These are phyloP conservation scores for Pezicula carpinea DNA, from an alignment of 2,329 filamentous ascomycete genomes.

Conservation along the genomic window DNA sequence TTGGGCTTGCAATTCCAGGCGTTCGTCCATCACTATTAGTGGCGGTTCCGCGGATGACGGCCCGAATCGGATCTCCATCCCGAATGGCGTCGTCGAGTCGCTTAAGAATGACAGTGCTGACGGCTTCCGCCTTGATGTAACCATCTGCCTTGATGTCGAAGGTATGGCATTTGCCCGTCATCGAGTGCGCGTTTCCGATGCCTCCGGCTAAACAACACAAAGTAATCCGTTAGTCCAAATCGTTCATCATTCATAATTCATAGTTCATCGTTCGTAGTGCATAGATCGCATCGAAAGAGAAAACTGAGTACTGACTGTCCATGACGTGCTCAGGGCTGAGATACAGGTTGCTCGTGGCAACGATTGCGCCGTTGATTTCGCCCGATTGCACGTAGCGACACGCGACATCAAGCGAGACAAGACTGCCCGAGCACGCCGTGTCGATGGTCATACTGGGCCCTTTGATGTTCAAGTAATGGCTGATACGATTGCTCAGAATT, in stretches of 20 bases:
- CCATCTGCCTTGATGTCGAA: conserved; percentile 54
- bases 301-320: too few species aligned
- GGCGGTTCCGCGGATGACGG: conserved; percentile 46
- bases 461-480: conserved; percentile 50
- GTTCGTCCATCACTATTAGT: conserved; percentile 53
- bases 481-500: conserved; percentile 46
- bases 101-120: conserved; percentile 53
- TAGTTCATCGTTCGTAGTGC: too few species aligned
- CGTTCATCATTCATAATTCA: too few species aligned
- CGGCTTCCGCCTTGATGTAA: conserved; percentile 58
- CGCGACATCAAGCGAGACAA: conserved; percentile 50
- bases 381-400: conserved; percentile 42
- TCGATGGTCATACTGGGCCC: conserved; percentile 54
- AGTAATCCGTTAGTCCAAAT: too few species aligned
- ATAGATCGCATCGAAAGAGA: too few species aligned
- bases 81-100: conserved; percentile 49
- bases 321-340: too few species aligned
- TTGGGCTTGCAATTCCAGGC: conserved; percentile 50
- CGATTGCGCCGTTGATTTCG: conserved; percentile 31
- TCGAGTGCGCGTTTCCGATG: not conserved
- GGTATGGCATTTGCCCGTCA: conserved; percentile 29
- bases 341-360: conserved; percentile 23
- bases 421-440: conserved; percentile 52
- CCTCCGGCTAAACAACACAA: not conserved
- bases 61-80: conserved; percentile 52